Conservation (phyloP, 805 yeast species). For the Jamesozyma rosinii region DNA sequence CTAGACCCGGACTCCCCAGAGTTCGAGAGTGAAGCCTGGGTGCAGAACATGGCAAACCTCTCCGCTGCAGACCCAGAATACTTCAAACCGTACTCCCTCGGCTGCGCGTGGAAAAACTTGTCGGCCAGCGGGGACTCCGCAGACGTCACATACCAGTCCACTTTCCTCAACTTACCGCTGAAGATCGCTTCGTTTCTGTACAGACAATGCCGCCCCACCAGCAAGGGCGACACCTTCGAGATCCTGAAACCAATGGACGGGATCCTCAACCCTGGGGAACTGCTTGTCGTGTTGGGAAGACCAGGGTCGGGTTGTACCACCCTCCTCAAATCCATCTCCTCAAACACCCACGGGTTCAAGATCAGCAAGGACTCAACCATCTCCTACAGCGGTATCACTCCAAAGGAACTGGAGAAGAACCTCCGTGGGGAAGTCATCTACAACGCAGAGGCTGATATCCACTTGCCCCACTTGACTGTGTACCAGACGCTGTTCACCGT, state of each 20-base stretch:
- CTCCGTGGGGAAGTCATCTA: conserved; percentile 57
- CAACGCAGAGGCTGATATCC: conserved; percentile 47
- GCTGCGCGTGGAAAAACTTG: conserved; percentile 50
- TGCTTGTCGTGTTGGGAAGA: conserved; percentile 66
- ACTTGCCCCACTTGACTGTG: conserved; percentile 35
- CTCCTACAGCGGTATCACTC: conserved; percentile 42
- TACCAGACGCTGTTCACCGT: conserved; percentile 50
- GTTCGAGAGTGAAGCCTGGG: conserved; percentile 55
- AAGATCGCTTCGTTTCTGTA: conserved; percentile 15
- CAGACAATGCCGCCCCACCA: conserved; percentile 10
- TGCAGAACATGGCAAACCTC: conserved; percentile 46
- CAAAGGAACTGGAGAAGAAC: conserved; percentile 35
- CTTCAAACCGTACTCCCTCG: conserved; percentile 47
- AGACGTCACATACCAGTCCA: conserved; percentile 58
- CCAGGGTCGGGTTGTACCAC: conserved; percentile 72
- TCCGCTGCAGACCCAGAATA: conserved; percentile 49
- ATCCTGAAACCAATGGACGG: conserved; percentile 50
- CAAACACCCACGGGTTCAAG: conserved; percentile 48
- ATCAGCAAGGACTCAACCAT: conserved; percentile 37
- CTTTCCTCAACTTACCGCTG: conserved; percentile 39
- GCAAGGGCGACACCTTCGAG: conserved; percentile 30
- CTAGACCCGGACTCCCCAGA: conserved; percentile 51
- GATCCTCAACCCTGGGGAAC: conserved; percentile 50
- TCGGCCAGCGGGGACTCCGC: conserved; percentile 52
- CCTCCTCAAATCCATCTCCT: conserved; percentile 45